Evolutionary conservation across 2,329 filamentous ascomycete species (phyloP).

Genomic region (Akanthomyces dipterigenus): DNA sequence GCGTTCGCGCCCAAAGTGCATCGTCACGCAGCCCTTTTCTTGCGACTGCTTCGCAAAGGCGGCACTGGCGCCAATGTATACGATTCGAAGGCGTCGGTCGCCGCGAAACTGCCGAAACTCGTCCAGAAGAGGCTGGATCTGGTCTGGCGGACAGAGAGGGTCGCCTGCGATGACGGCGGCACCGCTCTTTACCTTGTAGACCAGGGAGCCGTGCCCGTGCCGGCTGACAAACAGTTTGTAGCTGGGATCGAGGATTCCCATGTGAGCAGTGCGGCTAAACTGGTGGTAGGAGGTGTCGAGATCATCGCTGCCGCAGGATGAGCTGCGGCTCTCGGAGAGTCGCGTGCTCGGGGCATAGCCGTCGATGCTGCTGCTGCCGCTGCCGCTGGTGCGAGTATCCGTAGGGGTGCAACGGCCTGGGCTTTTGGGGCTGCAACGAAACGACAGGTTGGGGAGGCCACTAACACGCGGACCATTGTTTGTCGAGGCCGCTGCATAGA

Average conservation of each 20-base stretch:
- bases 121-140: conserved; percentile 13
- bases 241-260: conserved; percentile 19
- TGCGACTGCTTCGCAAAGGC: conserved; percentile 13
- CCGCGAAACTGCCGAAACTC: conserved; percentile 14
- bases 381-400: neutral
- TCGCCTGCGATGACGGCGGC: conserved; percentile 17
- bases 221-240: conserved; percentile 17
- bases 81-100: conserved; percentile 11
- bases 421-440: conserved; percentile 1
- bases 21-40: conserved; percentile 13
- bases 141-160: conserved; percentile 14
- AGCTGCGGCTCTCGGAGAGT: neutral
- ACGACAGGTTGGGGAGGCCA: conserved; percentile 6
- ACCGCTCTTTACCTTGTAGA: conserved; percentile 16
- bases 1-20: conserved; percentile 17
- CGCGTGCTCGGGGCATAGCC: neutral
- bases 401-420: neutral
- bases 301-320: conserved; percentile 1
- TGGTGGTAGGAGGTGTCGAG: conserved; percentile 13
- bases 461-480: neutral
- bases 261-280: conserved; percentile 18
- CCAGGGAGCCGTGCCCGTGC: conserved; percentile 14
- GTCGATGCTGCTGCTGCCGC: conserved; percentile 5
- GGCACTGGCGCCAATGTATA: conserved; percentile 18
- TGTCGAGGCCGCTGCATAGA: neutral